Evolutionary conservation across 192 early-diverging fungal species (phyloP).

Genomic region (Podila minutissima): DNA sequence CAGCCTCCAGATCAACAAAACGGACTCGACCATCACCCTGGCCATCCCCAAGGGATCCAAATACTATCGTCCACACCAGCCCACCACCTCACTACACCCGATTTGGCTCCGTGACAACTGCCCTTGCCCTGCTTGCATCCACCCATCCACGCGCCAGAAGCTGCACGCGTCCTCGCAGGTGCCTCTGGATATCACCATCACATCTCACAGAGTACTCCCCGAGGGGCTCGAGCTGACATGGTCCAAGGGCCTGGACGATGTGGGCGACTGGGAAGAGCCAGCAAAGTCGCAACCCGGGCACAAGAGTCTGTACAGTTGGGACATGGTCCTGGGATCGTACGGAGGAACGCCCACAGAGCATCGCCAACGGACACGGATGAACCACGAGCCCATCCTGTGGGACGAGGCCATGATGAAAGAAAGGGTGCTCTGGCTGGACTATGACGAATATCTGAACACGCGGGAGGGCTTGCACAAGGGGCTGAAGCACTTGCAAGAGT

Average conservation of each 20-base stretch:
- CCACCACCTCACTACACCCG: slow-evolving; percentile 19
- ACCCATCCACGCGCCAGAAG: slow-evolving; percentile 66
- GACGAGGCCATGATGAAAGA: slow-evolving; percentile 43
- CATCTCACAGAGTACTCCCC: slow-evolving; percentile 6
- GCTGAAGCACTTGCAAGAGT: slow-evolving; percentile 67
- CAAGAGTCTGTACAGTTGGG: slow-evolving; percentile 27
- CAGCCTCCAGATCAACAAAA: too few species aligned
- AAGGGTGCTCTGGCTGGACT: slow-evolving; percentile 60
- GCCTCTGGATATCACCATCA: slow-evolving; percentile 55
- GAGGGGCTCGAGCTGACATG: slow-evolving; percentile 57
- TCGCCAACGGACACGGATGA: slow-evolving; percentile 17
- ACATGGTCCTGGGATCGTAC: slow-evolving; percentile 46
- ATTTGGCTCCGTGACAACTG: slow-evolving; percentile 74
- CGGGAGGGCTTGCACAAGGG: slow-evolving; percentile 60
- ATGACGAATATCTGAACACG: slow-evolving; percentile 67
- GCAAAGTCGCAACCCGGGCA: slow-evolving; percentile 36
- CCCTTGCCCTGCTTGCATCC: slow-evolving; percentile 64
- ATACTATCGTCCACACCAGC: slow-evolving; percentile 14
- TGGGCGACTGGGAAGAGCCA: slow-evolving; percentile 37
- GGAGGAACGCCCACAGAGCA: slow-evolving; percentile 28
- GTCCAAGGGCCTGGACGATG: slow-evolving; percentile 57
- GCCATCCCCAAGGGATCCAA: slow-evolving; percentile 6
- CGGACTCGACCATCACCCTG: too few species aligned
- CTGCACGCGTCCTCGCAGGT: slow-evolving; percentile 63
- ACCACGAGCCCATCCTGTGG: slow-evolving; percentile 54